phyloP scores from a whole-genome alignment of 148 eudicot species.

The Silene conica region DNA sequence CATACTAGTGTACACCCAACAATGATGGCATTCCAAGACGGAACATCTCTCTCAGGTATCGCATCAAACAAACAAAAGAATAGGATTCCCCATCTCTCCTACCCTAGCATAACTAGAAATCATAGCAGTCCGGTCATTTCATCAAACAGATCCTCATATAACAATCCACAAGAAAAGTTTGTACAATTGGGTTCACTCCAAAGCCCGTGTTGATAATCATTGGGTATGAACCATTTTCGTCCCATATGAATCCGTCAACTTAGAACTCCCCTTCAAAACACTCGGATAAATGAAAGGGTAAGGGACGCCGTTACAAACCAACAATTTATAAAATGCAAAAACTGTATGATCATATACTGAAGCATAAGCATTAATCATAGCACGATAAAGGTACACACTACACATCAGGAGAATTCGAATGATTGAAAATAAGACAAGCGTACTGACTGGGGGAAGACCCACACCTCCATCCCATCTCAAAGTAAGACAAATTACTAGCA shows the following conservation, averaged over 20 bases:
- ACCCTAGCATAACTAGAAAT: constrained; percentile 56
- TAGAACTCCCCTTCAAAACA: constrained; percentile 47
- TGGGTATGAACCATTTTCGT: constrained; percentile 61
- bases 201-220: constrained; percentile 56
- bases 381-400: constrained; percentile 62
- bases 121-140: constrained; percentile 80
- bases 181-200: constrained; percentile 59
- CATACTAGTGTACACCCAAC: constrained; percentile 67
- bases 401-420: constrained; percentile 45
- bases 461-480: no score
- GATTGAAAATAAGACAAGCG: constrained; percentile 50
- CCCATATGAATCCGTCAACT: constrained; percentile 32
- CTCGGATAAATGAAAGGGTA: constrained; percentile 53
- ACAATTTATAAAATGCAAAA: constrained; percentile 35
- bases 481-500: no score
- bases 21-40: constrained; percentile 74
- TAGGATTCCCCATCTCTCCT: constrained; percentile 55
- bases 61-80: constrained; percentile 52
- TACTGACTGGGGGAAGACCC: constrained; percentile 22
- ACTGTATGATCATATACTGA: constrained; percentile 30
- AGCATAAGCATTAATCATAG: constrained; percentile 60
- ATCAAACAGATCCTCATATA: constrained; percentile 59
- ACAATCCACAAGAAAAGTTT: constrained; percentile 54
- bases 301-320: constrained; percentile 33
- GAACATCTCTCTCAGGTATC: constrained; percentile 58